These are phyloP conservation scores for Acorus calamus DNA, from an alignment of 106 monocot species.

Conservation along the genomic window DNA sequence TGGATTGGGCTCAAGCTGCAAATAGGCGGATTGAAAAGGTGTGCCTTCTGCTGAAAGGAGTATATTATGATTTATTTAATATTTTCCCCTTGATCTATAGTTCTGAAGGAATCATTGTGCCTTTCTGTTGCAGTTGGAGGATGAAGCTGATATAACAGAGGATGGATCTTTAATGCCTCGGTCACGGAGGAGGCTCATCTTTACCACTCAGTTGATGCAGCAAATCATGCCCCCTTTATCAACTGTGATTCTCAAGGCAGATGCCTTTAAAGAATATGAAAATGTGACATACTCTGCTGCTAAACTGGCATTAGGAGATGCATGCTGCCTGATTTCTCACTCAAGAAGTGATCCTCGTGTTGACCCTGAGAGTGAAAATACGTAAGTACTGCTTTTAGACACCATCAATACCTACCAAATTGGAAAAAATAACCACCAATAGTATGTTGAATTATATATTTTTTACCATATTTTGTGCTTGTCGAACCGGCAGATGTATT, in stretches of 20 bases:
- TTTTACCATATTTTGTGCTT: background rate
- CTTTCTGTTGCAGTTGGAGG: background rate
- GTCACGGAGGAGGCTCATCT: background rate
- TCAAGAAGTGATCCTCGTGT: slow-evolving; percentile 18
- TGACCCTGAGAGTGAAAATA: slow-evolving; percentile 7
- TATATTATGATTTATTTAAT: background rate
- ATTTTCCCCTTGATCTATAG: too few species aligned
- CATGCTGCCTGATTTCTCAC: slow-evolving; percentile 32
- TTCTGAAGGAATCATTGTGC: too few species aligned
- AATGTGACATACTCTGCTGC: slow-evolving; percentile 8
- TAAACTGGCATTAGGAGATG: slow-evolving; percentile 42
- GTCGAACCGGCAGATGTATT: background rate
- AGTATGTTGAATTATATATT: too few species aligned
- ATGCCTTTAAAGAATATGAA: background rate
- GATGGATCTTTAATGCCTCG: background rate
- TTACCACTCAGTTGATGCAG: background rate
- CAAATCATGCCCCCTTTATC: too few species aligned
- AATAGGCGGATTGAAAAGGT: too few species aligned
- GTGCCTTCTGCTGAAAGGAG: background rate
- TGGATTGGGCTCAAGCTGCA: too few species aligned
- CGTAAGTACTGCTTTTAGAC: slow-evolving; percentile 12
- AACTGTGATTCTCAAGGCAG: background rate
- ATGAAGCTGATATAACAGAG: background rate
- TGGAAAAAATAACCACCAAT: too few species aligned
- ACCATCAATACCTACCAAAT: too few species aligned